A percentile compares a stretch with the other conserved stretches of the same genome.
phyloP scores from a whole-genome alignment of 2,329 filamentous ascomycete species.

The Chaetomiaceae sp. region DNA sequence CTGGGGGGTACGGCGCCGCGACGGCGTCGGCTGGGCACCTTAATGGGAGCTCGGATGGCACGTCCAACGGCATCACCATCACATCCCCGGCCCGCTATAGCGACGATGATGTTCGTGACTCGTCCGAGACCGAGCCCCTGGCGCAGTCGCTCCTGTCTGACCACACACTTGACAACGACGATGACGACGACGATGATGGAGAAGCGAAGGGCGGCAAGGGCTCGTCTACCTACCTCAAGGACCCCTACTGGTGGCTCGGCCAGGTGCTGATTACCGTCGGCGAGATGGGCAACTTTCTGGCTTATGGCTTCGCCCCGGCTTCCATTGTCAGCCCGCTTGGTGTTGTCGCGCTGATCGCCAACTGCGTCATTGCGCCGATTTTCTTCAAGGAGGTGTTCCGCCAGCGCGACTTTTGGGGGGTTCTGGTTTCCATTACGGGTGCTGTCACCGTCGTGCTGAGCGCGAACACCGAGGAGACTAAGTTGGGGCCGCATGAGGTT shows the following conservation, averaged over 20 bases:
- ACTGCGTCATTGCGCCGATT: constrained; percentile 92
- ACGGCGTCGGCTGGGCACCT: constrained; percentile 22
- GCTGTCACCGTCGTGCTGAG: constrained; percentile 91
- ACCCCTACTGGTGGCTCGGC: constrained; percentile 93
- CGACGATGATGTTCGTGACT: constrained; percentile 30
- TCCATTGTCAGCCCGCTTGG: constrained; percentile 95
- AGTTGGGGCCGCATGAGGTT: constrained; percentile 83
- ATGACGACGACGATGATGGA: background rate
- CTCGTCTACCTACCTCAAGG: constrained; percentile 72
- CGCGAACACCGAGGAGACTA: constrained; percentile 81
- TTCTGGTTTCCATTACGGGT: constrained; percentile 77
- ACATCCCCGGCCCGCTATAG: constrained; percentile 30
- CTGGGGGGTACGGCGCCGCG: constrained; percentile 39
- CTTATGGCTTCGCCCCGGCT: constrained; percentile 94
- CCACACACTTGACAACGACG: constrained; percentile 31
- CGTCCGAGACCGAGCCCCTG: constrained; percentile 46
- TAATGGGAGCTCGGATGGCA: constrained; percentile 3
- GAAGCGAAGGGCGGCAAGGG: constrained; percentile 34
- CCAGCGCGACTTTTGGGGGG: constrained; percentile 76
- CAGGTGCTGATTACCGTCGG: constrained; percentile 89
- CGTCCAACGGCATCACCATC: constrained; percentile 3
- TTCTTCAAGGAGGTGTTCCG: constrained; percentile 90
- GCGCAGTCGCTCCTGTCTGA: constrained; percentile 44
- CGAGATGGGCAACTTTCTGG: constrained; percentile 92
- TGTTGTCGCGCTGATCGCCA: constrained; percentile 93